phyloP scores from a whole-genome alignment of 139 green algal genomes.

The Chlamydomonas sp. region DNA sequence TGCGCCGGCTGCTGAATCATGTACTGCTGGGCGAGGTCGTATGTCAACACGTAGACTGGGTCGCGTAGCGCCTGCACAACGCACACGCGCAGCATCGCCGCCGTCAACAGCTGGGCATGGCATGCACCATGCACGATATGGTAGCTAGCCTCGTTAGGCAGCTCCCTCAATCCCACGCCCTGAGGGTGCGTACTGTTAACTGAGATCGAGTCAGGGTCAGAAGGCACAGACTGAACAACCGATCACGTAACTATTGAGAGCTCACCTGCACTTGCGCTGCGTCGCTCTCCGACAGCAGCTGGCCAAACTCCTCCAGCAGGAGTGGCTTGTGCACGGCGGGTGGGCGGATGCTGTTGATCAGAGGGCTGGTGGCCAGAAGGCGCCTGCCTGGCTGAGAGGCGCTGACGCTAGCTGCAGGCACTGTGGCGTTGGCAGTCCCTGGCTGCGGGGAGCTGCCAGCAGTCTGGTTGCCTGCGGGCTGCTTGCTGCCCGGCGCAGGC shows the following conservation, averaged over 20 bases:
- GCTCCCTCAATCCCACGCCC: not conserved
- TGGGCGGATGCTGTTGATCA: not conserved
- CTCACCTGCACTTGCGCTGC: not conserved
- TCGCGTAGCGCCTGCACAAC: not conserved
- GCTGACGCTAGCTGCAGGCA: too few species aligned
- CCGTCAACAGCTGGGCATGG: too few species aligned
- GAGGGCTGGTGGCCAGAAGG: not conserved
- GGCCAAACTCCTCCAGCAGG: constrained; percentile 9
- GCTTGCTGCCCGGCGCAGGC: not conserved
- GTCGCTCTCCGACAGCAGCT: not conserved
- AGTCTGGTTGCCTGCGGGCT: not conserved
- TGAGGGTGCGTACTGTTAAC: not conserved
- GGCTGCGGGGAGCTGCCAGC: not conserved
- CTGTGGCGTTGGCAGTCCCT: not conserved
- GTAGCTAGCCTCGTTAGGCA: too few species aligned
- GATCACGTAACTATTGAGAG: not conserved
- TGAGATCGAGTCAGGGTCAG: not conserved
- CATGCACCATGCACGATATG: too few species aligned
- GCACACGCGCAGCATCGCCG: too few species aligned
- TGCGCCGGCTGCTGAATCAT: constrained; percentile 1
- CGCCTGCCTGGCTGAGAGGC: not conserved
- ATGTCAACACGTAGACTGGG: not conserved
- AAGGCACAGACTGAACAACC: not conserved
- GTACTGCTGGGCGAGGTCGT: not conserved
- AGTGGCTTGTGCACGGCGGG: constrained; percentile 1